A percentile compares a stretch with the other conserved stretches of the same genome.
These are phyloP conservation scores for Metschnikowia dekortorum DNA, from an alignment of 805 yeast species.

Conservation along the genomic window DNA sequence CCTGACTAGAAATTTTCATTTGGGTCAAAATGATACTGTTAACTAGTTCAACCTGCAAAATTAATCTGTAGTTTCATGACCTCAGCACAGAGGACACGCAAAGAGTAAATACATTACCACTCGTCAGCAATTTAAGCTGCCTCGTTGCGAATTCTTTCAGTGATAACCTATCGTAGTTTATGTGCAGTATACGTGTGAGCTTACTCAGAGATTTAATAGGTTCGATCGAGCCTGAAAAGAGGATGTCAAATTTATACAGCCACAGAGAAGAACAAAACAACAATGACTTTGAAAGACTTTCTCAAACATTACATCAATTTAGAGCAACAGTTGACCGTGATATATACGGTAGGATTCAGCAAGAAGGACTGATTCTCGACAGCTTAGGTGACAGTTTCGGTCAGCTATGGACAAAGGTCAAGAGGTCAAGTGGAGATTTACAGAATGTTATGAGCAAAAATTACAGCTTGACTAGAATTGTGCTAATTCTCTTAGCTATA, in stretches of 20 bases:
- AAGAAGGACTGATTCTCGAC: constrained; percentile 36
- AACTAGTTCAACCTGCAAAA: background rate
- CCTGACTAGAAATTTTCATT: too few relatives aligned
- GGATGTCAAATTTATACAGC: constrained; percentile 27
- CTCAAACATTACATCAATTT: constrained; percentile 39
- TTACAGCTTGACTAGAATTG: constrained; percentile 36
- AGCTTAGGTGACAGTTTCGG: constrained; percentile 37
- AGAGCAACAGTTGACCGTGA: constrained; percentile 40
- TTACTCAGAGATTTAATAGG: background rate
- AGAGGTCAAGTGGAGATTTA: constrained; percentile 38
- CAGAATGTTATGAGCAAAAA: constrained; percentile 39
- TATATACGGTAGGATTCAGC: constrained; percentile 38
- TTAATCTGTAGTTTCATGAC: too few relatives aligned
- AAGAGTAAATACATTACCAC: background rate
- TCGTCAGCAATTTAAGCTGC: background rate
- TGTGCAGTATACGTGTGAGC: background rate
- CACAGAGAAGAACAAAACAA: constrained; percentile 41
- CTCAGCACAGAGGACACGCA: background rate
- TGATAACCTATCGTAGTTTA: background rate
- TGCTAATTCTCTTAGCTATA: constrained; percentile 29
- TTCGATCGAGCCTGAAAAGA: background rate
- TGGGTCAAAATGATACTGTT: background rate
- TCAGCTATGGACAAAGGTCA: constrained; percentile 34
- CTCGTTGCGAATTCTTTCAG: background rate
- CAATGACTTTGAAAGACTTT: constrained; percentile 39